Conservation (phyloP, 441 rosid genomes). For the Rhodomyrtus psidioides region DNA sequence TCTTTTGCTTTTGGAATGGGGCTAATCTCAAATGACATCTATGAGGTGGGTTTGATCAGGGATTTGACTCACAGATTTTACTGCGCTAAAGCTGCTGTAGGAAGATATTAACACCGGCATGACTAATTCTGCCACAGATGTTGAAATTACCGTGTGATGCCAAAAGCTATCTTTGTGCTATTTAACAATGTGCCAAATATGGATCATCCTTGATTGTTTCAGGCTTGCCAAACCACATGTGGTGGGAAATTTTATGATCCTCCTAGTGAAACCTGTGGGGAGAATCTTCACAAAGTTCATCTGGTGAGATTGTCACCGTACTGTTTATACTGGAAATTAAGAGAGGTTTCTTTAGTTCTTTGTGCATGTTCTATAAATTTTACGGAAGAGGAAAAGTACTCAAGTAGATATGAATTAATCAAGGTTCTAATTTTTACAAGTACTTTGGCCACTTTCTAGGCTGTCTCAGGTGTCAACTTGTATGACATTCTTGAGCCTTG, state of each 20-base stretch:
- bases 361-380: neutral
- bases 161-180: neutral
- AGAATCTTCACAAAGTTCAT: neutral
- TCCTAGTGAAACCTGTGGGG: neutral
- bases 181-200: neutral
- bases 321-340: neutral
- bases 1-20: constrained; percentile 10
- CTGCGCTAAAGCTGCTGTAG: neutral
- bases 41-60: neutral
- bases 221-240: constrained; percentile 5
- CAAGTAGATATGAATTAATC: neutral
- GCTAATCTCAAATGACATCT: constrained; percentile 1
- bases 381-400: neutral
- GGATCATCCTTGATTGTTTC: neutral
- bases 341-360: neutral
- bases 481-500: constrained; percentile 9
- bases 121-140: neutral
- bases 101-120: neutral
- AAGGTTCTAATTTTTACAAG: neutral
- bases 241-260: neutral
- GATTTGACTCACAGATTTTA: neutral
- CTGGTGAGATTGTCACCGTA: neutral
- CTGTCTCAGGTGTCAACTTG: neutral
- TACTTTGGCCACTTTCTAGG: neutral
- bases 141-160: neutral